Evolutionary conservation across 345 rosid genomes (phyloP).

Genomic region (Raphanus sativus): DNA sequence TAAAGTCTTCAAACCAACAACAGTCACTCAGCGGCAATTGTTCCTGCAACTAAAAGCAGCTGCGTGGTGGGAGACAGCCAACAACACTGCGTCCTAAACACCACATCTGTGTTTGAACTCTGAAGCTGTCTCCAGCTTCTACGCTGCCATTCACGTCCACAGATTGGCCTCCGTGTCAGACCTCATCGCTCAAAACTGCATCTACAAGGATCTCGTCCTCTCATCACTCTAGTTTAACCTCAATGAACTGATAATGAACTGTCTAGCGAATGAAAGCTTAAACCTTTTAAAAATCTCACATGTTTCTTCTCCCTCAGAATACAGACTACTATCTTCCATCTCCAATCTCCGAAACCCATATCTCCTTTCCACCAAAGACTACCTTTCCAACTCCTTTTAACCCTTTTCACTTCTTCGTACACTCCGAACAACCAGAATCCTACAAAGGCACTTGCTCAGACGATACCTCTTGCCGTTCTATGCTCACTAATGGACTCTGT

Average conservation of each 20-base stretch:
- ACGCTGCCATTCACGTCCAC: slow-evolving; percentile 58
- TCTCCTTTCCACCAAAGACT: slow-evolving; percentile 9
- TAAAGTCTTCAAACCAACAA: no score
- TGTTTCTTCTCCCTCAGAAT: not conserved
- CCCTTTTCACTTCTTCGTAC: slow-evolving; percentile 48
- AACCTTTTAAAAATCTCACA: slow-evolving; percentile 26
- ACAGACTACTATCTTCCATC: slow-evolving; percentile 37
- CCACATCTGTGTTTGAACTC: slow-evolving; percentile 43
- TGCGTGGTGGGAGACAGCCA: no score
- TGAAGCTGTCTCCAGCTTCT: slow-evolving; percentile 56
- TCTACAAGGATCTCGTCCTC: slow-evolving; percentile 54
- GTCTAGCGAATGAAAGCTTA: slow-evolving; percentile 34
- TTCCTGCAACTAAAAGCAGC: no score
- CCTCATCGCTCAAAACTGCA: slow-evolving; percentile 66
- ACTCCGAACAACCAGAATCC: slow-evolving; percentile 37
- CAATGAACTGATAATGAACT: slow-evolving; percentile 43
- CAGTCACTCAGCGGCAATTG: no score
- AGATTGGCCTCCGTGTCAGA: slow-evolving; percentile 61
- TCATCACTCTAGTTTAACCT: slow-evolving; percentile 29
- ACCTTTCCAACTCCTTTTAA: slow-evolving; percentile 31
- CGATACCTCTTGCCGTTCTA: slow-evolving; percentile 36
- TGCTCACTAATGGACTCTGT: not conserved
- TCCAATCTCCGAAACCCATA: slow-evolving; percentile 32
- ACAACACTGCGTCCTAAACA: slow-evolving; percentile 4
- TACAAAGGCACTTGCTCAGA: slow-evolving; percentile 53